Base-by-base conservation (phyloP, 2,329 filamentous ascomycete species). In the Diatrype stigma region DNA sequence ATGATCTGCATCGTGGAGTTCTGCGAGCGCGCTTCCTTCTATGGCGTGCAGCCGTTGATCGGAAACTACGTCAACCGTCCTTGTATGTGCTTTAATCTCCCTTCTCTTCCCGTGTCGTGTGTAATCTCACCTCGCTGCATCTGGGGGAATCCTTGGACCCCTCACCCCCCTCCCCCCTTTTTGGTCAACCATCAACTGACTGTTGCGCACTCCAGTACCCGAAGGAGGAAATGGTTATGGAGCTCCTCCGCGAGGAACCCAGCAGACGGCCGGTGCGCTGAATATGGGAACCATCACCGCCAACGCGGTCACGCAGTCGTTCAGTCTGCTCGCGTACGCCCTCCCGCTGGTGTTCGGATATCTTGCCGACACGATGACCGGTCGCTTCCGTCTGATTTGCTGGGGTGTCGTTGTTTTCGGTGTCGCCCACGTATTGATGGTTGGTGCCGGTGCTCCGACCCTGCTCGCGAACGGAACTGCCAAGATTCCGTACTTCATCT, bases 341-440 rank as follows among this genome's bases (percentile, higher is more conserved):
- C 68, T 84, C 12, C 82, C 82, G 1, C 72, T 85, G 22, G 37
- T 81, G 6, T 74, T 76, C 49, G 76, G 74, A 17, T 82, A 75
- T 65, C 58, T 86, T 14, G 84, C 87, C 40, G 88, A 92, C 65
- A 76, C 85, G 50, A 84, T 82, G 59, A 80, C 81, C 42, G 87
- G 87, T 51, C 85, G 86, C 54, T 91, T 85, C 71, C 77, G 77
- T 60, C 86, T 88, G 38, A 90, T 91, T 61, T 82, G 85, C 66
- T 80, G 80, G 62, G 86, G 87, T 56, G 82, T 88, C n/a, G 70
- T 69, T 2, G 75, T 87, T 38, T 86, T 86, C 49, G 81, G 87
- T 65, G 44, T 87, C 28, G 86, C 86, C 7, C 85, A 90, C 59
- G 66, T 82, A n/a, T 79, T 91, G 48, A 75, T 91, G 51, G 78